Conservation (phyloP, 2,329 filamentous ascomycete species). For the Hymenotorrendiella dingleyae region DNA sequence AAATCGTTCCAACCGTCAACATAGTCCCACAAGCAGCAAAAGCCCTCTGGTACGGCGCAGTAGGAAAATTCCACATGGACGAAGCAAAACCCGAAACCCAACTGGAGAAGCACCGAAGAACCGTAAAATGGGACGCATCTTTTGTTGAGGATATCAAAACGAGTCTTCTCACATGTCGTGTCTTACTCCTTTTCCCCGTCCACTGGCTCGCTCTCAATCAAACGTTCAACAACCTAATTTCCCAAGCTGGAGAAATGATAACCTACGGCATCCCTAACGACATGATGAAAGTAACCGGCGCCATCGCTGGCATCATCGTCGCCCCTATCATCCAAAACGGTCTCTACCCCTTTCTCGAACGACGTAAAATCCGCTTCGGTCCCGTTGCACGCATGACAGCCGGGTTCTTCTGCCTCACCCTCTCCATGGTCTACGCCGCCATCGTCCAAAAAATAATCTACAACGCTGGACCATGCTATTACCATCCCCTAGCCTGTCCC, state of each 20-base stretch:
- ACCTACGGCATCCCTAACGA: constrained; percentile 50
- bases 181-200: constrained; percentile 62
- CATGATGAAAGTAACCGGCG: constrained; percentile 51
- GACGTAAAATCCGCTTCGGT: constrained; percentile 45
- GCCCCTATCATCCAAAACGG: constrained; percentile 44
- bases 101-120: constrained; percentile 35
- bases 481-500: constrained; percentile 31
- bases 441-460: constrained; percentile 54
- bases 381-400: constrained; percentile 50
- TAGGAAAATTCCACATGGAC: constrained; percentile 29
- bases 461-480: constrained; percentile 39
- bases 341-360: constrained; percentile 53
- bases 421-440: constrained; percentile 48
- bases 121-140: constrained; percentile 51
- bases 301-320: constrained; percentile 50
- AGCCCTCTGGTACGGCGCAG: not conserved
- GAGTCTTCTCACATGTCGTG: constrained; percentile 45
- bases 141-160: constrained; percentile 60
- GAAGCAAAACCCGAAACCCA: constrained; percentile 54
- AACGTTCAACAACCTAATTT: constrained; percentile 56
- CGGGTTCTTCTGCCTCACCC: constrained; percentile 51
- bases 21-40: not conserved
- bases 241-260: constrained; percentile 49
- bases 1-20: too few relatives aligned
- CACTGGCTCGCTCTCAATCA: constrained; percentile 51